A percentile compares a stretch with the other conserved stretches of the same genome.
Evolutionary conservation across 768 basidiomycete genomes (phyloP).

Genomic region (Galerina sulciceps): DNA sequence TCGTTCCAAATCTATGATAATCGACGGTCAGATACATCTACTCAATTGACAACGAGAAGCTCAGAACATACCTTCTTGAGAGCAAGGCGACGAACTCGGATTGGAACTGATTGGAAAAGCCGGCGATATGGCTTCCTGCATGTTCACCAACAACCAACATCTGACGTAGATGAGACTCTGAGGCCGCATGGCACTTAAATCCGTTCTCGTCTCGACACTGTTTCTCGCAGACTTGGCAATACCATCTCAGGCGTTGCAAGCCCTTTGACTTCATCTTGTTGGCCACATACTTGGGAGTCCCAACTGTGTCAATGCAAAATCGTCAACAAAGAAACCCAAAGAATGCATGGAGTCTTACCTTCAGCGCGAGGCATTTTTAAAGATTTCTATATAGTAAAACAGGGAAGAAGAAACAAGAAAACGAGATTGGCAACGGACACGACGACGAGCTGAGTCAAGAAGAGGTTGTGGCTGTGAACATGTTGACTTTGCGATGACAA

Average conservation of each 20-base stretch:
- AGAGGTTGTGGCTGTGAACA: constrained; percentile 11
- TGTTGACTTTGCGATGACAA: constrained; percentile 7
- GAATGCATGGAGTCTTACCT: constrained; percentile 47
- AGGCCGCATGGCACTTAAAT: constrained; percentile 92
- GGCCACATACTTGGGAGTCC: constrained; percentile 87
- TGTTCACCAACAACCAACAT: constrained; percentile 97
- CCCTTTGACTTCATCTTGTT: constrained; percentile 99
- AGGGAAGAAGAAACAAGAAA: not conserved
- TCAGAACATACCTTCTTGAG: constrained; percentile 69
- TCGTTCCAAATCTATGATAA: constrained; percentile 78
- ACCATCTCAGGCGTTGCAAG: constrained; percentile 94
- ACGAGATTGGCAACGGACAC: constrained; percentile 13
- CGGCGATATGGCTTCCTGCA: constrained; percentile 89
- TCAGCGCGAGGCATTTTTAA: constrained; percentile 79
- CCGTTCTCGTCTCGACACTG: constrained; percentile 99
- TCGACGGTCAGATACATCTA: not conserved
- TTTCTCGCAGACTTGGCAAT: constrained; percentile 98
- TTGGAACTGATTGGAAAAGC: constrained; percentile 89
- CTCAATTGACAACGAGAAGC: not conserved
- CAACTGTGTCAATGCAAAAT: constrained; percentile 49
- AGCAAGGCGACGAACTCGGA: constrained; percentile 90
- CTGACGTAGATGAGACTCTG: constrained; percentile 91
- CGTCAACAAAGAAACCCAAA: not conserved
- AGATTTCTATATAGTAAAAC: constrained; percentile 3
- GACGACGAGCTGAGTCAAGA: constrained; percentile 9